These are phyloP conservation scores for Debaryomyces robertsiae DNA, from an alignment of 1,139 yeast genomes.

Conservation along the genomic window DNA sequence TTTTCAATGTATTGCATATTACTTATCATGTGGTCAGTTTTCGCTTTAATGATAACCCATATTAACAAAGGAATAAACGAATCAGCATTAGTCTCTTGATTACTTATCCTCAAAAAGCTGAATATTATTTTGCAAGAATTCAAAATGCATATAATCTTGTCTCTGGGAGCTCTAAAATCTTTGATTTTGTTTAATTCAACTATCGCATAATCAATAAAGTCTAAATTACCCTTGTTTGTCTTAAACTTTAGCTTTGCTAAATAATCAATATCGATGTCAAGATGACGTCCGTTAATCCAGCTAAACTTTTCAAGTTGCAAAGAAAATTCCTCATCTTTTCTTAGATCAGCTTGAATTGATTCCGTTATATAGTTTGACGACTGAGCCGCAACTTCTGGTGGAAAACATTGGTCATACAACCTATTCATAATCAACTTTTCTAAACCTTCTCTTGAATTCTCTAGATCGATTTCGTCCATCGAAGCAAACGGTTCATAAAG, in stretches of 20 bases:
- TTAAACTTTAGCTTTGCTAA: conserved; percentile 22
- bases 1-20: conserved; percentile 84
- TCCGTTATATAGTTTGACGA: conserved; percentile 46
- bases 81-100: conserved; percentile 83
- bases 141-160: conserved; percentile 85
- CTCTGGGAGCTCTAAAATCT: conserved; percentile 88
- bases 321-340: conserved; percentile 58
- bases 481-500: conserved; percentile 74
- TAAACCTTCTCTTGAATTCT: conserved; percentile 84
- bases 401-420: conserved; percentile 73
- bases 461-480: conserved; percentile 59
- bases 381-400: conserved; percentile 65
- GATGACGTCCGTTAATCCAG: conserved; percentile 78
- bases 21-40: conserved; percentile 63
- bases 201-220: conserved; percentile 72
- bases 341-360: conserved; percentile 53
- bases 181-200: conserved; percentile 75
- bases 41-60: conserved; percentile 72
- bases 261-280: conserved; percentile 64
- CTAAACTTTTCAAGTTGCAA: conserved; percentile 64
- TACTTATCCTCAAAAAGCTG: conserved; percentile 75
- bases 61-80: conserved; percentile 86
- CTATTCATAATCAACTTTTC: conserved; percentile 93
- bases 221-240: conserved; percentile 39
- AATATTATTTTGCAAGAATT: conserved; percentile 92